Conservation (phyloP, 192 early-diverging fungal species). For the Podila clonocystis region DNA sequence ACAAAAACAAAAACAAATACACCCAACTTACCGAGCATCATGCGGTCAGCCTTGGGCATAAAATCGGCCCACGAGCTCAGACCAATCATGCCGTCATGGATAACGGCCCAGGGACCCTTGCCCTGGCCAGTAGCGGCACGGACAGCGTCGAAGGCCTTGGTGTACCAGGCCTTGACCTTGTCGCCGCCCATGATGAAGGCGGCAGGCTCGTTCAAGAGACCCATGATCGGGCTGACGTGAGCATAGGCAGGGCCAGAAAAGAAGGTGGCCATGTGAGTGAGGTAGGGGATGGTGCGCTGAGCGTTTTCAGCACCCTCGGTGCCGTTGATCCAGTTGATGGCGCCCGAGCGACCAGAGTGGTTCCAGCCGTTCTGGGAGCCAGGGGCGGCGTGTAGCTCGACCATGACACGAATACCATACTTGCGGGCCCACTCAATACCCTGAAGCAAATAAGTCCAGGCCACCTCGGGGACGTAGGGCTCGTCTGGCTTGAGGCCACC, state of each 20-base stretch:
- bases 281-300: slow-evolving; percentile 57
- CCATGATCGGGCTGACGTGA: slow-evolving; percentile 58
- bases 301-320: slow-evolving; percentile 57
- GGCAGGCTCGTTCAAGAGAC: slow-evolving; percentile 61
- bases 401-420: slow-evolving; percentile 70
- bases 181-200: slow-evolving; percentile 17
- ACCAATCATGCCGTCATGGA: slow-evolving; percentile 60
- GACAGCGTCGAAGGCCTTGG: slow-evolving; percentile 44
- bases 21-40: slow-evolving; percentile 56
- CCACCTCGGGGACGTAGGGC: slow-evolving; percentile 68
- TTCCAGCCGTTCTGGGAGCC: slow-evolving; percentile 82
- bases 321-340: slow-evolving; percentile 55
- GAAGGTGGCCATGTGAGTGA: slow-evolving; percentile 62
- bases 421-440: slow-evolving; percentile 71
- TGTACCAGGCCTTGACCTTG: slow-evolving; percentile 54
- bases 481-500: slow-evolving; percentile 53
- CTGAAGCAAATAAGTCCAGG: slow-evolving; percentile 64
- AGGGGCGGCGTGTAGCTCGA: slow-evolving; percentile 77
- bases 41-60: slow-evolving; percentile 43
- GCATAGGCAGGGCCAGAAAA: slow-evolving; percentile 58
- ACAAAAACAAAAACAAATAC: neutral
- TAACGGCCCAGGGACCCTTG: slow-evolving; percentile 46
- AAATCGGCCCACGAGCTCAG: slow-evolving; percentile 50
- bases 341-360: slow-evolving; percentile 55
- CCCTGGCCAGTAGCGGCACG: slow-evolving; percentile 40